Base-by-base conservation (phyloP, 805 yeast species). In the Metschnikowia chrysomelidarum region DNA sequence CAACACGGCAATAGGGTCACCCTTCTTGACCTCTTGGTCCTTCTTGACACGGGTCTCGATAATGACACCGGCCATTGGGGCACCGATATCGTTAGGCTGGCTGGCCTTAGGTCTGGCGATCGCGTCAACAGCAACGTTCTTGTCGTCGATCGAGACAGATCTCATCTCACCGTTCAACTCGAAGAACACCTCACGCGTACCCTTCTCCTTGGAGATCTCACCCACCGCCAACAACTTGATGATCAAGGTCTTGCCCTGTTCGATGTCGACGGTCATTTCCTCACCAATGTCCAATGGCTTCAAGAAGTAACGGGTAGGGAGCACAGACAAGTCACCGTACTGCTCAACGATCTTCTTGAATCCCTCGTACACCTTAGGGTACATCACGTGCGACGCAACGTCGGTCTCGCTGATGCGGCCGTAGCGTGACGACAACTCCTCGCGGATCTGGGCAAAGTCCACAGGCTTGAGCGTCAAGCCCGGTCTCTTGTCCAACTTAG, bases 61-160 rank as follows among this genome's bases (percentile, higher is more conserved):
- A 44, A 91, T 87, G 47, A 89, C 97, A 71, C 98, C 98, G 26
- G 98, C 95, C 98, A 91, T 91, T 66, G 98, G 98, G 5, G 98
- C 95, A 51, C 98, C 98, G 45, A 93, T 82, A 51, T 93, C 96
- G 57, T 81, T 83, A 41, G 94, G 87, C 62, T 87, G 85, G 51
- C 84, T 87, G 38, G 97, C 98, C 75, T 91, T 93, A 50, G 91
- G 86, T 60, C 96, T 82, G 20, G 91, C 70, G 43, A 86, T 75
- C 29, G 85, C 76, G 63, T 89, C 96, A 41, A 91, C 80, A 35
- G 91, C 82, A 40, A 89, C 87, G 24, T 78, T 77, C 66, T 82
- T 86, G 69, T 91, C 98, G 47, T 82, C 87, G 45, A 93, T 84
- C 24, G 94, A 76, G 44, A 93, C 95, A 57, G 91, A 89, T 73